Evolutionary conservation across 202 grass and related monocot species (phyloP), one percentile per base, ranked within the genome.

Genomic region (Saccharum hybrid): DNA sequence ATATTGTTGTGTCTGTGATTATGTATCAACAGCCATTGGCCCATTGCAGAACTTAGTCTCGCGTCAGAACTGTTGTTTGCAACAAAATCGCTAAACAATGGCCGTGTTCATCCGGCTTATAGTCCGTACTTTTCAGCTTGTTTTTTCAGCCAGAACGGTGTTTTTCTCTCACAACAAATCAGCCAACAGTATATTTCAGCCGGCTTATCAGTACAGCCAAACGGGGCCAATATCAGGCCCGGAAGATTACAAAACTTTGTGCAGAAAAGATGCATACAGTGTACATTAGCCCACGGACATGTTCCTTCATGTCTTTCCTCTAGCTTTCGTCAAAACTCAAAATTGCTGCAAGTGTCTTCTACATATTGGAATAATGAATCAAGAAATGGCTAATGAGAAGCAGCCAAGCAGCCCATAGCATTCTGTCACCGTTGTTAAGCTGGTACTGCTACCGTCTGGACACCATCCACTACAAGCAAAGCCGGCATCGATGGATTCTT

Each of bases 401-500:
- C 8, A 60, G 19, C 37, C 15, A 51, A 64, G 34, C 8, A 60
- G 19, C 37, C 15, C 34, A 59, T 77, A 37, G 56, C 21, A 26
- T 65, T 38, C 31, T 69, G n/a, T 8, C 43, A 78, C 12, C 43
- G 36, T 12, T 49, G n/a, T 46, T 62, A 41, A 64, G 38, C 46
- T 45, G 4, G 30, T 75, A 36, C 49, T 71, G 31, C 46, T 13
- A 19, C 9, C 9, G 1, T 34, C 52, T 63, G 64, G 16, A 22
- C 18, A 39, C 23, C 31, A 40, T 66, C 11, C 36, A 49, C 23
- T 46, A 12, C 16, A 19, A 28, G 75, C 77, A 81, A 81, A 76
- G 43, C 43, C 51, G 59, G 59, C 16, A 0, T 8, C n/a, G 26
- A n/a, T 2, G 18, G 45, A 8, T 6, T 10, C 19, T 71, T 49